A percentile compares a stretch with the other conserved stretches of the same genome.
These are phyloP conservation scores for Lepidopterella palustris DNA, from an alignment of 495 filamentous ascomycete genomes.

Conservation along the genomic window DNA sequence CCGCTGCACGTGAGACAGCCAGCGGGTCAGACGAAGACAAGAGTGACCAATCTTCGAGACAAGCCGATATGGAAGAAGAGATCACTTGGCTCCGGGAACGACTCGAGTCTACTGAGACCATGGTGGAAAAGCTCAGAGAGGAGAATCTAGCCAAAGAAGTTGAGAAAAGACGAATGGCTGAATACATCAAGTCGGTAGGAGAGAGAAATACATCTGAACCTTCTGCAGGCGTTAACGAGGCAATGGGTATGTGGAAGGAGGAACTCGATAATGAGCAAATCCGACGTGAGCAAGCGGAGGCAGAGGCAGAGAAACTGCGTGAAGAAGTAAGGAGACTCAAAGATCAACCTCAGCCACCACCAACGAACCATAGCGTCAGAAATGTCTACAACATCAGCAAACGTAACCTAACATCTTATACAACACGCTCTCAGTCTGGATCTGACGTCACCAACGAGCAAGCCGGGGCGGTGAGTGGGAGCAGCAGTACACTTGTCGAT, in stretches of 20 bases:
- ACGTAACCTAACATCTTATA: slow-evolving; percentile 50
- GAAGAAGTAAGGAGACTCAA: slow-evolving; percentile 76
- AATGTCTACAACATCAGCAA: slow-evolving; percentile 59
- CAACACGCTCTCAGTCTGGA: slow-evolving; percentile 50
- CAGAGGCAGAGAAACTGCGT: slow-evolving; percentile 75
- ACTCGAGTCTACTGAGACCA: slow-evolving; percentile 71
- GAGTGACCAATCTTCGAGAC: slow-evolving; percentile 54
- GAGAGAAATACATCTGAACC: slow-evolving; percentile 57
- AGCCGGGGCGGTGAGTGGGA: slow-evolving; percentile 49
- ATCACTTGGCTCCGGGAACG: slow-evolving; percentile 73
- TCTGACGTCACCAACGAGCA: slow-evolving; percentile 56
- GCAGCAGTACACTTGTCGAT: slow-evolving; percentile 65
- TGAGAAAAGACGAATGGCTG: slow-evolving; percentile 74
- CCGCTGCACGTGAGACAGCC: slow-evolving; percentile 43
- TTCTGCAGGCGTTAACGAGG: slow-evolving; percentile 71
- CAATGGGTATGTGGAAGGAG: slow-evolving; percentile 90
- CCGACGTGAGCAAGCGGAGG: slow-evolving; percentile 81
- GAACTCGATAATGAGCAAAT: slow-evolving; percentile 89
- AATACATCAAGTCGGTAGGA: slow-evolving; percentile 66
- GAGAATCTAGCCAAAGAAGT: slow-evolving; percentile 69
- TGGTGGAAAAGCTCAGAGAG: slow-evolving; percentile 72
- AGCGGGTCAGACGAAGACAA: slow-evolving; percentile 44
- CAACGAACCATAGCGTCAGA: slow-evolving; percentile 44
- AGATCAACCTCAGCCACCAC: slow-evolving; percentile 46
- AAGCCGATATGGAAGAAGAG: slow-evolving; percentile 76